Conservation (phyloP, 192 early-diverging fungal genomes). For the Funneliformis mosseae region DNA sequence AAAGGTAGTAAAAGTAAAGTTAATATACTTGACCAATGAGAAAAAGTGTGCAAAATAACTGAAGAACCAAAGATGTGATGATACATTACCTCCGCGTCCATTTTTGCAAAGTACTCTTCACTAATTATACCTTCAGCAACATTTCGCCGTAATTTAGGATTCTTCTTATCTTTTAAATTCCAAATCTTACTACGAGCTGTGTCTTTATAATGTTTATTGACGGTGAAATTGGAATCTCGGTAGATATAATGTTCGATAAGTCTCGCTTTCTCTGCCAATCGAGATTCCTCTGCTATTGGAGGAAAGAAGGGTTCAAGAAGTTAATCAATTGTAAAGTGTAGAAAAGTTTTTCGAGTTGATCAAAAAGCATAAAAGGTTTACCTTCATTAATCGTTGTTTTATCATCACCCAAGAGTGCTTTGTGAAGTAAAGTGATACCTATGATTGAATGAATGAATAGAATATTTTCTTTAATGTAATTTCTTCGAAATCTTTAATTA, state of each 20-base stretch:
- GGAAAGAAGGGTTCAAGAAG: background rate
- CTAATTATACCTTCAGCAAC: background rate
- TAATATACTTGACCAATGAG: no score
- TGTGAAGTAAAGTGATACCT: background rate
- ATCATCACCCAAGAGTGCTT: background rate
- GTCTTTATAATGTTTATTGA: slow-evolving; percentile 22
- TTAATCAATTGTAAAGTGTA: background rate
- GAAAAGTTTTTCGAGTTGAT: background rate
- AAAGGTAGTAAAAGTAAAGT: no score
- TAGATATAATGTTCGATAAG: slow-evolving; percentile 10
- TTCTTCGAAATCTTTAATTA: background rate
- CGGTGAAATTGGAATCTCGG: background rate
- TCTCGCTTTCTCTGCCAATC: slow-evolving; percentile 3
- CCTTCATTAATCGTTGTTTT: background rate
- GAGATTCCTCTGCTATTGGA: background rate
- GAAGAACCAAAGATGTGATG: no score
- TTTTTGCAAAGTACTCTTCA: slow-evolving; percentile 21
- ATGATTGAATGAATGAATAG: background rate
- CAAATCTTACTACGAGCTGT: slow-evolving; percentile 8
- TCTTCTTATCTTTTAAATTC: slow-evolving; percentile 24
- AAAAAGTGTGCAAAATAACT: no score
- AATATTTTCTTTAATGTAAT: background rate
- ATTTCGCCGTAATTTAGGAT: slow-evolving; percentile 14
- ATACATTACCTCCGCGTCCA: slow-evolving; percentile 9
- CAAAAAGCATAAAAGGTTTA: background rate